These are phyloP conservation scores for Neurospora sp. DNA, from an alignment of 2,329 filamentous ascomycete species.

Conservation along the genomic window DNA sequence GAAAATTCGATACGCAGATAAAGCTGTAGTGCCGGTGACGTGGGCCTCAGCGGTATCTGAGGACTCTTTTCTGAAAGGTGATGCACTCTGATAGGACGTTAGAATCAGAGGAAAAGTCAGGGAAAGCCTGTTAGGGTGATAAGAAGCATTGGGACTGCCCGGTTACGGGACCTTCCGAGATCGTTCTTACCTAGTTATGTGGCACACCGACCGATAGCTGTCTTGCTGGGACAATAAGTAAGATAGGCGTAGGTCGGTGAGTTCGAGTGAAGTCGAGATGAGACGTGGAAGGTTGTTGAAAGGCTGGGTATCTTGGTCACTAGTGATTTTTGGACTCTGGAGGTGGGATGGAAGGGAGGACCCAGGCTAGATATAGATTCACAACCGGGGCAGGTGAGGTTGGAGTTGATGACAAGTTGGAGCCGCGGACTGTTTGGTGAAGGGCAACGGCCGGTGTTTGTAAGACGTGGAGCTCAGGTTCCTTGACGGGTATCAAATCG, in stretches of 20 bases:
- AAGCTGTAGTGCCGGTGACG: not conserved
- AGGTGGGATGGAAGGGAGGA: not conserved
- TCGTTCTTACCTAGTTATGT: not conserved
- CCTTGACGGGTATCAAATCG: not conserved
- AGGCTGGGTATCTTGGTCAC: not conserved
- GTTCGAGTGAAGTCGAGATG: not conserved
- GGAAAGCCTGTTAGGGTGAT: not conserved
- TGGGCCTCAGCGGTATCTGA: not conserved
- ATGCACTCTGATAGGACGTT: not conserved
- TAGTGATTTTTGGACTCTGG: not conserved
- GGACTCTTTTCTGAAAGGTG: not conserved
- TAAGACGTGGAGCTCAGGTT: not conserved
- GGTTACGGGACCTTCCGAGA: not conserved
- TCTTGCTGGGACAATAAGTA: not conserved
- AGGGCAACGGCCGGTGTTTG: not conserved
- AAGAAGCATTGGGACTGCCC: not conserved
- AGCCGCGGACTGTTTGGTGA: not conserved
- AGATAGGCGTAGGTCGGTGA: not conserved
- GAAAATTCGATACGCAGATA: not conserved
- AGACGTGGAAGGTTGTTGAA: not conserved
- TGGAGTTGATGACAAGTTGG: not conserved
- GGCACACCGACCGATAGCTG: not conserved
- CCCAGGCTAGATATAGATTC: not conserved
- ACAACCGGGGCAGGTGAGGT: not conserved
- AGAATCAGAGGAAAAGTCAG: not conserved